These are phyloP conservation scores for Vanilla planifolia DNA, from an alignment of 106 monocot species.

Conservation along the genomic window DNA sequence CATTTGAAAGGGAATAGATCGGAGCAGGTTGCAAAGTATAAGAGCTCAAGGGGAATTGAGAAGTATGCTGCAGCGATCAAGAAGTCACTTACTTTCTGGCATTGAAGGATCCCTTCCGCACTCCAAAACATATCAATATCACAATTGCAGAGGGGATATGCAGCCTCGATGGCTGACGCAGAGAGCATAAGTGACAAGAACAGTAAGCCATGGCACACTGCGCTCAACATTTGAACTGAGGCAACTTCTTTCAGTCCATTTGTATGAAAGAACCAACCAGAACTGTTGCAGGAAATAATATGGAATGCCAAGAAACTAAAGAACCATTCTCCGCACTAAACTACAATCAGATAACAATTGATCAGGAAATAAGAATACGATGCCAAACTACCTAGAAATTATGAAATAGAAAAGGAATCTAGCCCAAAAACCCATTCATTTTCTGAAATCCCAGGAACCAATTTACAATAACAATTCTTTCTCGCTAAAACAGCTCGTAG, in stretches of 20 bases:
- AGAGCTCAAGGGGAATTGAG: constrained; percentile 73
- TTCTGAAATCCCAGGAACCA: no score
- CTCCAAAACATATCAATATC: constrained; percentile 37
- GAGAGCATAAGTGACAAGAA: constrained; percentile 10
- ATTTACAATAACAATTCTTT: no score
- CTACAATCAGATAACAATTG: no score
- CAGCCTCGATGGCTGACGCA: constrained; percentile 21
- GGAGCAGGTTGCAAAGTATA: constrained; percentile 58
- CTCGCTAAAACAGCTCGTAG: no score
- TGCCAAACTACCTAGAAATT: no score
- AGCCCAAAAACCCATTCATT: no score
- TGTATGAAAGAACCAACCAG: neutral
- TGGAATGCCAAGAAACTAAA: neutral
- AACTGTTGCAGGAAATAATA: neutral
- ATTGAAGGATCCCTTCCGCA: constrained; percentile 35
- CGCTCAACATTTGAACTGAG: constrained; percentile 23
- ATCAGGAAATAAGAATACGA: no score
- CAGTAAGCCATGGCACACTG: constrained; percentile 24
- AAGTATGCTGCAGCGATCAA: constrained; percentile 72
- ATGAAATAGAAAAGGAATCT: no score
- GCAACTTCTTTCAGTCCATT: constrained; percentile 21
- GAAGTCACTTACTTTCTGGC: constrained; percentile 65
- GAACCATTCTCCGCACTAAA: neutral
- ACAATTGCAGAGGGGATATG: constrained; percentile 40
- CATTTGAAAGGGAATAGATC: constrained; percentile 69